These are phyloP conservation scores for Erythrophleum fordii DNA, from an alignment of 306 rosid species.

Conservation along the genomic window DNA sequence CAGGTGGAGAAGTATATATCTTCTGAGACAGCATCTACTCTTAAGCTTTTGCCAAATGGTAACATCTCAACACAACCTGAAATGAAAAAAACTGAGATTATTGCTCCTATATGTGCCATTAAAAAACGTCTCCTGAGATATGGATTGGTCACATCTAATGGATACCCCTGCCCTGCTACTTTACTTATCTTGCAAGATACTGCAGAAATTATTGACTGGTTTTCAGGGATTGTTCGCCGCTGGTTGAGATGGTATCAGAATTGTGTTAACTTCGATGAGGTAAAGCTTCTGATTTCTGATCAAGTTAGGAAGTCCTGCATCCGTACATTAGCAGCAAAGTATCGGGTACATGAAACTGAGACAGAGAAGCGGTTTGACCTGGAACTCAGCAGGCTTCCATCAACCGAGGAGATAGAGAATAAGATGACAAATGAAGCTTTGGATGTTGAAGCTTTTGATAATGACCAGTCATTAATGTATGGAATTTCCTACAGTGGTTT, in stretches of 20 bases:
- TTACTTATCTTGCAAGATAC: constrained; percentile 74
- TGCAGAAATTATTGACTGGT: constrained; percentile 79
- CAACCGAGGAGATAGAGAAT: constrained; percentile 55
- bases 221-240: constrained; percentile 71
- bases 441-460: constrained; percentile 56
- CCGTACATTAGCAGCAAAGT: constrained; percentile 86
- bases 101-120: constrained; percentile 72
- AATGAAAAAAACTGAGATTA: constrained; percentile 55
- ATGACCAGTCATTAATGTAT: constrained; percentile 76
- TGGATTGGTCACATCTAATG: constrained; percentile 65
- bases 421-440: constrained; percentile 50
- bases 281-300: constrained; percentile 63
- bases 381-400: constrained; percentile 73
- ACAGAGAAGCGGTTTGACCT: constrained; percentile 73
- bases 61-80: constrained; percentile 48
- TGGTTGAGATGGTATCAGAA: constrained; percentile 82
- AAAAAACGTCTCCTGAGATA: constrained; percentile 70
- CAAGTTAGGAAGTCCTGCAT: constrained; percentile 84
- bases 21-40: constrained; percentile 69
- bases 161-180: constrained; percentile 61
- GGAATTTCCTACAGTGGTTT: constrained; percentile 81
- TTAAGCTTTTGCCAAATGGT: constrained; percentile 66
- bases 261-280: constrained; percentile 67
- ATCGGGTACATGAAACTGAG: constrained; percentile 67
- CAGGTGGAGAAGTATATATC: constrained; percentile 70